Evolutionary conservation across 2,329 filamentous ascomycete genomes (phyloP).

Genomic region (Stagonosporopsis rhizophila): DNA sequence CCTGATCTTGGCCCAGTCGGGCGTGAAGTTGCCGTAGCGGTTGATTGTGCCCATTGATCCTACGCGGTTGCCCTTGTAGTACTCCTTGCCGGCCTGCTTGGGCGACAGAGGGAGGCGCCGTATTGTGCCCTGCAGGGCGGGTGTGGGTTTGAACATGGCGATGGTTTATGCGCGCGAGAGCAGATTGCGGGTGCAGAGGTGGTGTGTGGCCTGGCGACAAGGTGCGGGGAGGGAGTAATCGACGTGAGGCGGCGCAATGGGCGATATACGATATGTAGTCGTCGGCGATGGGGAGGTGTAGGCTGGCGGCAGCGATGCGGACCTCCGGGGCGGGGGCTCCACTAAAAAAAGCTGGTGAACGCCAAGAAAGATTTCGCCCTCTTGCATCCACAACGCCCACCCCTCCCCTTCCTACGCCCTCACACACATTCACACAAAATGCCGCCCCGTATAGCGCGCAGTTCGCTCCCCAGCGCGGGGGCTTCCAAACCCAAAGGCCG

Average conservation of each 20-base stretch:
- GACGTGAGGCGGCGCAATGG: neutral
- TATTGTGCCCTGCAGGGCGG: constrained; percentile 70
- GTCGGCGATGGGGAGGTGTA: neutral
- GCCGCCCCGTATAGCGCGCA: constrained; percentile 55
- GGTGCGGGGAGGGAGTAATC: no score
- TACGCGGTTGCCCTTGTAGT: constrained; percentile 94
- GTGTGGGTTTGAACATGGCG: constrained; percentile 70
- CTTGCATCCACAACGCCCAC: neutral
- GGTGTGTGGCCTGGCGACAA: no score
- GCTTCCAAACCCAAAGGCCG: constrained; percentile 32
- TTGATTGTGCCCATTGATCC: constrained; percentile 88
- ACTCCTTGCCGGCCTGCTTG: constrained; percentile 91
- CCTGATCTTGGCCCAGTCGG: constrained; percentile 87
- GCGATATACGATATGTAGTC: neutral
- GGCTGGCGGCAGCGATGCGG: no score
- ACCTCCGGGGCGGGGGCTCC: constrained; percentile 14
- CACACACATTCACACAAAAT: constrained; percentile 39
- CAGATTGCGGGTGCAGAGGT: neutral
- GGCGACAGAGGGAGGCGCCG: constrained; percentile 84
- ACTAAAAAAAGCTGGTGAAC: constrained; percentile 24
- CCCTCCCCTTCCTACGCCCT: neutral
- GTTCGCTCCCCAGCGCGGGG: constrained; percentile 41
- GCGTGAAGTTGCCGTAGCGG: constrained; percentile 80
- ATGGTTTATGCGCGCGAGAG: neutral
- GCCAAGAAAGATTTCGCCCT: constrained; percentile 37